A percentile compares a stretch with the other conserved stretches of the same genome.
Conservation (phyloP, 2,329 filamentous ascomycete species). For the Aspergillus persii region DNA sequence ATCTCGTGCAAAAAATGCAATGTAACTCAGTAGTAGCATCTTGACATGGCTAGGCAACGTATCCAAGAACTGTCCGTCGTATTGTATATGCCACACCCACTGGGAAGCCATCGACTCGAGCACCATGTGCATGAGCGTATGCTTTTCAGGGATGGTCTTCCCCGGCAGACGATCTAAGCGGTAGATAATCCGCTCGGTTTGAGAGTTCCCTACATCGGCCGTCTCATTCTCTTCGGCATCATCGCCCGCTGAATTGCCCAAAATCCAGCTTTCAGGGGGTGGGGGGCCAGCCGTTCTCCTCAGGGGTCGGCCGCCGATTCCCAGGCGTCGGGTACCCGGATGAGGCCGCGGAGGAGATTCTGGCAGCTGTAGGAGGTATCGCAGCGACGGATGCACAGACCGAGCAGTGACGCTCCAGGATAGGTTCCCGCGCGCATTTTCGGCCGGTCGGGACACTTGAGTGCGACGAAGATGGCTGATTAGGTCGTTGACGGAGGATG, state of each 20-base stretch:
- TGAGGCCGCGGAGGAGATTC: slow-evolving; percentile 44
- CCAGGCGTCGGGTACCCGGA: slow-evolving; percentile 28
- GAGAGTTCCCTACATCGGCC: slow-evolving; percentile 13
- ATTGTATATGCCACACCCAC: slow-evolving; percentile 57
- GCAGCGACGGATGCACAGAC: slow-evolving; percentile 47
- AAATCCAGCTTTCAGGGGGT: slow-evolving; percentile 47
- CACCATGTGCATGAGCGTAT: slow-evolving; percentile 51
- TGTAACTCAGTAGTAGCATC: slow-evolving; percentile 55
- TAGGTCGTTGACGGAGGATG: slow-evolving; percentile 47
- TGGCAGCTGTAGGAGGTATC: slow-evolving; percentile 45
- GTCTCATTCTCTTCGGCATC: slow-evolving; percentile 6
- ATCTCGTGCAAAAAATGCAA: slow-evolving; percentile 50
- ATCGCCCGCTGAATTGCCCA: slow-evolving; percentile 15
- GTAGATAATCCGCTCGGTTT: slow-evolving; percentile 24
- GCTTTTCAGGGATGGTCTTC: slow-evolving; percentile 31
- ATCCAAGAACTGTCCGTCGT: slow-evolving; percentile 55
- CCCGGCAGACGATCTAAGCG: slow-evolving; percentile 43
- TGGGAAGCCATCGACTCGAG: slow-evolving; percentile 55
- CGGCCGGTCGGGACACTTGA: slow-evolving; percentile 29
- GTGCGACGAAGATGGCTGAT: slow-evolving; percentile 47
- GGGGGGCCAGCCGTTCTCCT: slow-evolving; percentile 46
- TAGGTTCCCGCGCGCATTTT: slow-evolving; percentile 16
- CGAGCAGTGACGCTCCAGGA: slow-evolving; percentile 25
- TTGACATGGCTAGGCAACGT: slow-evolving; percentile 53
- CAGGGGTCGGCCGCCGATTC: slow-evolving; percentile 32